Evolutionary conservation across 495 filamentous ascomycete species (phyloP), one percentile per base, ranked within the genome.

Genomic region (Penicillium riverlandense): DNA sequence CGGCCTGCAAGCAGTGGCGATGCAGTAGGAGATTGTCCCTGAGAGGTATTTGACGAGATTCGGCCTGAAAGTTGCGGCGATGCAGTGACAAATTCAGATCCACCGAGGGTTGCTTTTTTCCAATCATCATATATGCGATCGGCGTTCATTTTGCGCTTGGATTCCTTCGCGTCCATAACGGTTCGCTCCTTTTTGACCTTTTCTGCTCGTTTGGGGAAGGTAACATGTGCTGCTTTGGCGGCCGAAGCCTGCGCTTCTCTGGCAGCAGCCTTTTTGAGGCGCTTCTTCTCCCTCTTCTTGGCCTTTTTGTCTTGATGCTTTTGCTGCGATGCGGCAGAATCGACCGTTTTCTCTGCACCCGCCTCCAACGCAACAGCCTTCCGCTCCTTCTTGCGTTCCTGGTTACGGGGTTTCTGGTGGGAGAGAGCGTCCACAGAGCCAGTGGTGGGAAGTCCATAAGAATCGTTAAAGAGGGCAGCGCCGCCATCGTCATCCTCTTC

Each of bases 361-460:
- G 22, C 22, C 22, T 4, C 22, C 9, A 8, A 29, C 35, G 39
- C 29, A 0, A 33, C 47, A 9, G 35, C 35, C 37, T 55, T 58
- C 40, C 41, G 53, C 41, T 58, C 52, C 38, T 43, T 45, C 41
- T 58, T 59, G 38, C 51, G 49, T 35, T 43, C 40, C 38, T 54
- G 14, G 41, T 53, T 41, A 15, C 49, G 32, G 29, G 48, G 22
- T 39, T 49, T 47, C 38, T 47, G 39, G 30, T 31, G 5, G 44
- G 43, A n/a, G 28, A 13, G 29, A 29, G 35, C 37, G 33, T 34
- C 32, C 4, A 30, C 12, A 27, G 41, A 12, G 22, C 9, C 2
- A 30, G 30, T 41, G 42, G n/a, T 8, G 30, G 28, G 15, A 15
- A n/a, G 38, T 29, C 40, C 11, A 36, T 30, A 15, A 31, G 29